Percentiles rank a stretch among this genome's conserved stretches.
phyloP scores from a whole-genome alignment of 805 yeast species.

The Metschnikowia proteae region DNA sequence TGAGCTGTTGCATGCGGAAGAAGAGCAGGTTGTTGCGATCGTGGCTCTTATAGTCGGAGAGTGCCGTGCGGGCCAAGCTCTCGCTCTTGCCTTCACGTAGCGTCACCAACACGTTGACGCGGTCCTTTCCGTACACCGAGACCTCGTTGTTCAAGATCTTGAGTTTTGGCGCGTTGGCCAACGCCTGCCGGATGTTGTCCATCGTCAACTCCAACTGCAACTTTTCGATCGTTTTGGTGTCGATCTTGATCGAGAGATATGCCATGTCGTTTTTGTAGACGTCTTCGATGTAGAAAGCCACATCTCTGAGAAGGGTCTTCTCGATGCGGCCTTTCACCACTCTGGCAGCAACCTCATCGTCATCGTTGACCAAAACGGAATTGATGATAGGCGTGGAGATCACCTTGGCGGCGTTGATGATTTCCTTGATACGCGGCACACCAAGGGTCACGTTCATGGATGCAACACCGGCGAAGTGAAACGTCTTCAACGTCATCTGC shows the following conservation, averaged over 20 bases:
- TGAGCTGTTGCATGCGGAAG: slow-evolving; percentile 84
- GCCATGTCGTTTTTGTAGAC: slow-evolving; percentile 81
- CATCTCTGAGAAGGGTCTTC: slow-evolving; percentile 82
- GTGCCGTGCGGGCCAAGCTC: slow-evolving; percentile 28
- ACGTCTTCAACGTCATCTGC: slow-evolving; percentile 94
- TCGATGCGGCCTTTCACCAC: slow-evolving; percentile 97
- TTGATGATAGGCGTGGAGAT: slow-evolving; percentile 96
- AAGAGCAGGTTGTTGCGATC: slow-evolving; percentile 53
- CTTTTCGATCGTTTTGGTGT: slow-evolving; percentile 77
- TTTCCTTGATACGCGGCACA: slow-evolving; percentile 97
- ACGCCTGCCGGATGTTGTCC: slow-evolving; percentile 81
- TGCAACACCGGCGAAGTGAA: slow-evolving; percentile 98
- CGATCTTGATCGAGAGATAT: slow-evolving; percentile 75
- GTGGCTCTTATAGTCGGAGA: slow-evolving; percentile 37
- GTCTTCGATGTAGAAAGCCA: slow-evolving; percentile 87
- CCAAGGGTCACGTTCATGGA: slow-evolving; percentile 94
- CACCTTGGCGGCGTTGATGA: slow-evolving; percentile 91
- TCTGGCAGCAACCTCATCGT: slow-evolving; percentile 96
- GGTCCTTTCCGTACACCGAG: slow-evolving; percentile 58
- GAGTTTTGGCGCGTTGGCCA: slow-evolving; percentile 80
- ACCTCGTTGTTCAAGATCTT: slow-evolving; percentile 76
- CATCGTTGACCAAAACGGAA: slow-evolving; percentile 86
- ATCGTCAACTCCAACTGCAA: slow-evolving; percentile 85
- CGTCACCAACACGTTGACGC: slow-evolving; percentile 61
- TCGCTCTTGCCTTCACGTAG: slow-evolving; percentile 36